Evolutionary conservation across 2,329 filamentous ascomycete genomes (phyloP).

Genomic region (Alternaria sp.): DNA sequence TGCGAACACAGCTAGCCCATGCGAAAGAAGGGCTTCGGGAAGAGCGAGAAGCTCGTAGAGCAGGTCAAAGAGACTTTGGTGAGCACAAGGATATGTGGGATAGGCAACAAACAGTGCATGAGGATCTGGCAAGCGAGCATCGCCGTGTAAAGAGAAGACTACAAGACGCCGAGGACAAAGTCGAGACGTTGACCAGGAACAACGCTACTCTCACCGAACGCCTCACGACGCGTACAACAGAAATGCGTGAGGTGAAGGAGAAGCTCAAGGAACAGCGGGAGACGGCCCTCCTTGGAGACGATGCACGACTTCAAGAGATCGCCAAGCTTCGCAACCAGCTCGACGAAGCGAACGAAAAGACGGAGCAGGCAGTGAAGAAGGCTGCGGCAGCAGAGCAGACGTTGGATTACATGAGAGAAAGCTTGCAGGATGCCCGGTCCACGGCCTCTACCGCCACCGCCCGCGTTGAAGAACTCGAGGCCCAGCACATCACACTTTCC

Average conservation of each 20-base stretch:
- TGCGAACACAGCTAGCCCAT: conserved; percentile 15
- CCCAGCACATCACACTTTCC: conserved; percentile 19
- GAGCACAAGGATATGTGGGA: conserved; percentile 28
- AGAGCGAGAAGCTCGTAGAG: conserved; percentile 16
- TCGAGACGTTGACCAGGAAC: conserved; percentile 21
- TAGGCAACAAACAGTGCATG: conserved; percentile 35
- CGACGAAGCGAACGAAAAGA: conserved; percentile 21
- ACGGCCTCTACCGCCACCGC: conserved; percentile 14
- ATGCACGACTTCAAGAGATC: conserved; percentile 33
- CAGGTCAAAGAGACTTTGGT: conserved; percentile 17
- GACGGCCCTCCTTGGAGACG: conserved; percentile 24
- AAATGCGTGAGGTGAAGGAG: conserved; percentile 15
- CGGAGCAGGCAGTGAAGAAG: conserved; percentile 39
- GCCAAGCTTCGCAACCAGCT: conserved; percentile 32
- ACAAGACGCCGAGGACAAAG: conserved; percentile 19
- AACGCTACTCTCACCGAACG: conserved; percentile 27
- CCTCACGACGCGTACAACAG: conserved; percentile 17
- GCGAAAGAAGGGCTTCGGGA: conserved; percentile 9
- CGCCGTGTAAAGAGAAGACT: conserved; percentile 24
- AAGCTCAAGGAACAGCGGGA: conserved; percentile 28
- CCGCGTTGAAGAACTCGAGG: conserved; percentile 19
- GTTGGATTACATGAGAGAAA: conserved; percentile 62
- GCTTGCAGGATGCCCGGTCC: conserved; percentile 55
- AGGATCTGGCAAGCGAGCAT: conserved; percentile 30
- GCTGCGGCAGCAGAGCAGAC: conserved; percentile 50